phyloP scores from a whole-genome alignment of 257 asterid species.

The Mentha longifolia region DNA sequence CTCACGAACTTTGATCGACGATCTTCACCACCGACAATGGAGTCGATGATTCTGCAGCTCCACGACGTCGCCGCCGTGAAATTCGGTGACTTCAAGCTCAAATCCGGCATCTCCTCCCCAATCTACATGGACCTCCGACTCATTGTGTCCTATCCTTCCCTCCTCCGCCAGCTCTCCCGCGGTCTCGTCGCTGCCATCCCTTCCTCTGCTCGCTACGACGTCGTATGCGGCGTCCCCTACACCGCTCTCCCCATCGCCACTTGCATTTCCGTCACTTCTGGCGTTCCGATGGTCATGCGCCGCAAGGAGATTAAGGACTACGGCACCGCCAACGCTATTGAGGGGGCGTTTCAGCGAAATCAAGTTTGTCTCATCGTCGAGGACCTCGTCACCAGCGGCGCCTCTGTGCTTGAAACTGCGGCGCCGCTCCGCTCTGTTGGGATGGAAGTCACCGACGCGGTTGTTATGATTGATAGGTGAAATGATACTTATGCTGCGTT shows the following conservation, averaged over 20 bases:
- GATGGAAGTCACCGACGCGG: slow-evolving; percentile 80
- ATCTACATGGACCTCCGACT: slow-evolving; percentile 96
- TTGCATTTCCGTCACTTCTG: slow-evolving; percentile 57
- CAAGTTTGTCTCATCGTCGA: too few relatives aligned
- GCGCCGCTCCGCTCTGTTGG: slow-evolving; percentile 85
- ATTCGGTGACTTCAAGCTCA: slow-evolving; percentile 87
- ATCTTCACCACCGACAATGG: slow-evolving; percentile 51
- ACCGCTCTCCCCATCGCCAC: slow-evolving; percentile 96
- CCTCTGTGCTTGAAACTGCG: slow-evolving; percentile 92
- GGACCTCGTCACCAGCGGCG: too few relatives aligned
- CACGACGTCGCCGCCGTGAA: slow-evolving; percentile 92
- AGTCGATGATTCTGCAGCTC: slow-evolving; percentile 74
- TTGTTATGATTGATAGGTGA: slow-evolving; percentile 91
- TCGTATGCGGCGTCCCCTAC: slow-evolving; percentile 93
- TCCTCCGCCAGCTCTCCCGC: slow-evolving; percentile 76
- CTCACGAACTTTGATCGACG: not conserved
- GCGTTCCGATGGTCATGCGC: slow-evolving; percentile 89
- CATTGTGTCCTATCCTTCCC: slow-evolving; percentile 80
- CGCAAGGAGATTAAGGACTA: slow-evolving; percentile 95
- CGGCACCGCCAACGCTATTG: too few relatives aligned
- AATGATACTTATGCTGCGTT: slow-evolving; percentile 6
- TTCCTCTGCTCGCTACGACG: slow-evolving; percentile 56
- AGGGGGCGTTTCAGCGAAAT: too few relatives aligned
- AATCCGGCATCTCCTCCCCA: slow-evolving; percentile 93
- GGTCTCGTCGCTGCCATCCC: slow-evolving; percentile 64